These are phyloP conservation scores for Dichotomocladium elegans DNA, from an alignment of 371 early-diverging fungal genomes.

Conservation along the genomic window DNA sequence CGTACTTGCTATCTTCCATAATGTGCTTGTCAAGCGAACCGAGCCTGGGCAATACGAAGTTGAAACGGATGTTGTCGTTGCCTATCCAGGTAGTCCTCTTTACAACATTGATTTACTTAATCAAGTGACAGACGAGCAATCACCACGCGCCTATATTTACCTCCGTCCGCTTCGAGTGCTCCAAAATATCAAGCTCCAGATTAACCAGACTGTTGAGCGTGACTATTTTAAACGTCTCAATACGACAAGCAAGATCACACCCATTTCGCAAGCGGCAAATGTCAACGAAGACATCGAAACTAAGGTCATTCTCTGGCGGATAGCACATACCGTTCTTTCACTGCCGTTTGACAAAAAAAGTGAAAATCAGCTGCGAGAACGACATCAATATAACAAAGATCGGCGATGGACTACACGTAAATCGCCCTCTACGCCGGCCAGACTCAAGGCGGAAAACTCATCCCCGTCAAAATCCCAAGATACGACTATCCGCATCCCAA, in stretches of 20 bases:
- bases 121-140: slow-evolving; percentile 36
- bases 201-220: slow-evolving; percentile 37
- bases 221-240: slow-evolving; percentile 41
- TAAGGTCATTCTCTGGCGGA: slow-evolving; percentile 14
- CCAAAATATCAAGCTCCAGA: slow-evolving; percentile 26
- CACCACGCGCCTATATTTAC: slow-evolving; percentile 40
- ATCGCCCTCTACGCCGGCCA: neutral
- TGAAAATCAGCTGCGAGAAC: neutral
- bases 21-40: slow-evolving; percentile 20
- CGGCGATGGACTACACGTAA: neutral
- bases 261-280: slow-evolving; percentile 20
- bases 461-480: too few relatives aligned
- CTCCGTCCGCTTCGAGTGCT: slow-evolving; percentile 32
- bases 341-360: slow-evolving; percentile 5
- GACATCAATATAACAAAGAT: neutral
- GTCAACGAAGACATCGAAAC: slow-evolving; percentile 8
- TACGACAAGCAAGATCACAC: slow-evolving; percentile 35
- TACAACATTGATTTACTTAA: slow-evolving; percentile 37
- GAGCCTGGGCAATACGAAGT: slow-evolving; percentile 21
- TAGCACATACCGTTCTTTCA: slow-evolving; percentile 27
- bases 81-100: slow-evolving; percentile 33
- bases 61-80: slow-evolving; percentile 40
- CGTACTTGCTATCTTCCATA: slow-evolving; percentile 38
- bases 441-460: too few relatives aligned
- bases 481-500: too few relatives aligned